Conservation (phyloP, 2,329 filamentous ascomycete genomes). For the Alternaria triticimaculans region DNA sequence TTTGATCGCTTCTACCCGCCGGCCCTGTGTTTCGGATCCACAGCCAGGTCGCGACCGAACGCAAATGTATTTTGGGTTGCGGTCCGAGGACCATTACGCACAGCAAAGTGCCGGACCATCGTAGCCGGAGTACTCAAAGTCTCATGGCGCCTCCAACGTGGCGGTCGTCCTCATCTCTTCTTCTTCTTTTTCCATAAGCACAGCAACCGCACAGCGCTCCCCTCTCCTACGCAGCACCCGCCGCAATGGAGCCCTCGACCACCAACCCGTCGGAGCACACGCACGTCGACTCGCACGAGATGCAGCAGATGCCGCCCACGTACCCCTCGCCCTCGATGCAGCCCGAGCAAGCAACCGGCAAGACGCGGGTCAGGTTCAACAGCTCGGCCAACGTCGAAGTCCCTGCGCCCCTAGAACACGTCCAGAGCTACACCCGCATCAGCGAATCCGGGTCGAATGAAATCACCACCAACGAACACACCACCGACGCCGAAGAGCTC, state of each 20-base stretch:
- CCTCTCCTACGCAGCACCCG: background rate
- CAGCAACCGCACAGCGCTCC: background rate
- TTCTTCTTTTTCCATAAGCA: background rate
- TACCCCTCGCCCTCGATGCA: slow-evolving; percentile 16
- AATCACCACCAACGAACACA: slow-evolving; percentile 17
- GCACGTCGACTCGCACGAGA: slow-evolving; percentile 17
- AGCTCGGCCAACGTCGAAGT: slow-evolving; percentile 34
- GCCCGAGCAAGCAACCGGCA: slow-evolving; percentile 18
- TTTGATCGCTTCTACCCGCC: slow-evolving; percentile 1
- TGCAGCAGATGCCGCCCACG: slow-evolving; percentile 6
- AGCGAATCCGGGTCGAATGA: slow-evolving; percentile 21
- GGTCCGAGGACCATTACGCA: background rate
- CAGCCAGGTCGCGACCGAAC: slow-evolving; percentile 7
- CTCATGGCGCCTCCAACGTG: background rate
- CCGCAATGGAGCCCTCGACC: slow-evolving; percentile 25
- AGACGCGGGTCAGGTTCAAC: slow-evolving; percentile 36
- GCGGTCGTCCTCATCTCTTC: background rate
- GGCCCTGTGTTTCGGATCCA: slow-evolving; percentile 4
- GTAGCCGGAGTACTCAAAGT: background rate
- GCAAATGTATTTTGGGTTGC: slow-evolving; percentile 6
- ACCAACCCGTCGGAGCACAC: slow-evolving; percentile 20
- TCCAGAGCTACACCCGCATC: slow-evolving; percentile 17
- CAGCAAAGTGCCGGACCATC: background rate
- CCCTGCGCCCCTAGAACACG: slow-evolving; percentile 13
- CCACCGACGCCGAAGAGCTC: slow-evolving; percentile 31